Evolutionary conservation across 306 rosid genomes (phyloP), one percentile per base, ranked within the genome.

Genomic region (Pueraria montana): DNA sequence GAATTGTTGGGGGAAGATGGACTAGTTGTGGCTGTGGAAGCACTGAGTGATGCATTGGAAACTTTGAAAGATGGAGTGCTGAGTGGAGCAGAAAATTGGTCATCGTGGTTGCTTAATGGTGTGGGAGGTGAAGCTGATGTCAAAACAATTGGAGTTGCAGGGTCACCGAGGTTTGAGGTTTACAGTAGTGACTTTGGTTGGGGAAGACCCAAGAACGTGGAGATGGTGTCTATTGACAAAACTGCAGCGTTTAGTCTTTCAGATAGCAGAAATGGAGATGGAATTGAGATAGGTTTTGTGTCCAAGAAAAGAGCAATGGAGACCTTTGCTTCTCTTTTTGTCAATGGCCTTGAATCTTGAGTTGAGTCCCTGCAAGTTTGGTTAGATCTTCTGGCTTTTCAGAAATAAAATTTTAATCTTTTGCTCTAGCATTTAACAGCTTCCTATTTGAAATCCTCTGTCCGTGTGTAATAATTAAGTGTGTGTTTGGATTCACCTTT

Each of bases 161-260:
- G 95, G 12, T 65, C 89, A 43, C 89, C 93, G 21, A 55, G 83
- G 72, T 81, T 91, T 65, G 86, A 86, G 24, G 81, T 88, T 77
- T 91, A 89, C 16, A 69, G 64, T 0, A 8, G 21, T 42, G 91
- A 91, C 82, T 91, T 88, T 71, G 89, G 95, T 3, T 91, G 90
- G 89, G 95, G 91, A 43, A 85, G 14, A 46, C 93, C 93, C 5
- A 72, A 76, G 74, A 89, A 89, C 71, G 95, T 89, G 87, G 92
- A 86, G 80, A 78, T 87, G 80, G 27, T 50, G 1, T 87, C 88
- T 14, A 71, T 88, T 13, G 87, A 80, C 3, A 85, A 59, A 46
- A 85, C 80, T 21, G 80, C 71, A 16, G 86, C 80, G 82, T n/a
- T 49, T 49, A 6, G 20, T 49, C 56, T 49, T 17, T 49, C 56